Base-by-base conservation (phyloP, 2,329 filamentous ascomycete genomes). In the Colletotrichum scovillei region DNA sequence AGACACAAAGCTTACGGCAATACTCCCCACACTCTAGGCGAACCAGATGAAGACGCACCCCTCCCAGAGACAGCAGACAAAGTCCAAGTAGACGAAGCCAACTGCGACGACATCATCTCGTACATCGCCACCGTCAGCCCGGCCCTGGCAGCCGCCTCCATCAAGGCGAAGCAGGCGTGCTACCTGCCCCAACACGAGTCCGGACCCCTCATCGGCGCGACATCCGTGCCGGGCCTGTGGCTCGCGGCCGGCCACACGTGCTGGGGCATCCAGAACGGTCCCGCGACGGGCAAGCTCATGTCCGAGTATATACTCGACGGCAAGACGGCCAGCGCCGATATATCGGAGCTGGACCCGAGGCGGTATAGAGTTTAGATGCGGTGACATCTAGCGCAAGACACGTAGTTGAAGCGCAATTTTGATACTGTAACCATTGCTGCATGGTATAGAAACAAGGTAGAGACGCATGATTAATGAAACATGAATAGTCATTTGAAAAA, bases 211-310 rank as follows among this genome's bases (percentile, higher is more conserved):
- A 89, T 98, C 28, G 97, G 97, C 0, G 85, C 88, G 66, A 95
- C 95, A 8, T 88, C 89, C 2, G 90, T 92, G 0, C 89, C 91
- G 7, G 95, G 95, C 0, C 79, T 98, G 56, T 92, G 93, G 81
- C 86, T 98, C 73, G 97, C 97, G 0, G 89, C 94, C 0, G 97
- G 97, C 0, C 97, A 99, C 85, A 98, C 95, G 1, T 98, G 96
- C 84, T 99, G 97, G 97, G 97, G 97, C 0, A 98, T 99, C 26
- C 96, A 98, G 84, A 98, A 99, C 84, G 95, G 92, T 0, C 95
- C 96, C 1, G 97, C 89, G 1, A 98, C 96, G 8, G 94, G 94
- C 4, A 94, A 92, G 83, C 81, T 96, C 52, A 92, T 97, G 86
- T 92, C 93, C 49, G 93, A 96, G 82, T 91, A 94, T 82, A 84